Conservation (phyloP, 306 rosid genomes). For the Dryas drummondii region DNA sequence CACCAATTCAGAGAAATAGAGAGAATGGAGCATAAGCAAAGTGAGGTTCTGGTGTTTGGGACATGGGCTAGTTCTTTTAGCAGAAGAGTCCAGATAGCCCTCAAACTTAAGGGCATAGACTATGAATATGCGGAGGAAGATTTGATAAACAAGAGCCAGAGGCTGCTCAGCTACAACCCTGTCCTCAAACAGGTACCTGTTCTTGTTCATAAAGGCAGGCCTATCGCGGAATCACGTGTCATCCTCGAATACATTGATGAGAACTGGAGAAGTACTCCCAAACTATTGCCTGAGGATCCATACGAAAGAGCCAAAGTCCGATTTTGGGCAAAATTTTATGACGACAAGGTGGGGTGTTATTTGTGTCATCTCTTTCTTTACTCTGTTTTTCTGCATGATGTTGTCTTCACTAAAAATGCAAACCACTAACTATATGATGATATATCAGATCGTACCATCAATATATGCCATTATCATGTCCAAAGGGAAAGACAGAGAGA, state of each 20-base stretch:
- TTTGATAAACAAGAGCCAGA: slow-evolving; percentile 35
- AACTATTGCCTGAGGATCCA: slow-evolving; percentile 39
- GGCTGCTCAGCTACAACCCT: slow-evolving; percentile 40
- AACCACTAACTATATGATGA: not conserved
- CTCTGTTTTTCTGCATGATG: not conserved
- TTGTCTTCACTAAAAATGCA: no score
- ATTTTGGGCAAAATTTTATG: slow-evolving; percentile 38
- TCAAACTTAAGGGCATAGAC: slow-evolving; percentile 42
- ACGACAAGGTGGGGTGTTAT: slow-evolving; percentile 23
- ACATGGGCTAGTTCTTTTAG: slow-evolving; percentile 25
- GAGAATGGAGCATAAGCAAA: slow-evolving; percentile 27
- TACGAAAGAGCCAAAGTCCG: slow-evolving; percentile 38
- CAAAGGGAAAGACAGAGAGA: slow-evolving; percentile 31
- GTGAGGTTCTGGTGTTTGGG: slow-evolving; percentile 40
- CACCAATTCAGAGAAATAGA: slow-evolving; percentile 6
- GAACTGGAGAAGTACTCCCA: slow-evolving; percentile 33
- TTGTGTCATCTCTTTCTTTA: not conserved
- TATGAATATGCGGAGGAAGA: slow-evolving; percentile 43
- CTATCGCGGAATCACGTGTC: slow-evolving; percentile 37
- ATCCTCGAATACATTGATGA: slow-evolving; percentile 50
- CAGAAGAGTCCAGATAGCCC: slow-evolving; percentile 37
- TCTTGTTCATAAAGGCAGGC: slow-evolving; percentile 38
- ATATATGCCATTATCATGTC: slow-evolving; percentile 3
- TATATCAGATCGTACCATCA: slow-evolving; percentile 9
- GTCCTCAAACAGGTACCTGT: slow-evolving; percentile 39